phyloP scores from a whole-genome alignment of 2,329 filamentous ascomycete genomes.

The Didymella segeticola region DNA sequence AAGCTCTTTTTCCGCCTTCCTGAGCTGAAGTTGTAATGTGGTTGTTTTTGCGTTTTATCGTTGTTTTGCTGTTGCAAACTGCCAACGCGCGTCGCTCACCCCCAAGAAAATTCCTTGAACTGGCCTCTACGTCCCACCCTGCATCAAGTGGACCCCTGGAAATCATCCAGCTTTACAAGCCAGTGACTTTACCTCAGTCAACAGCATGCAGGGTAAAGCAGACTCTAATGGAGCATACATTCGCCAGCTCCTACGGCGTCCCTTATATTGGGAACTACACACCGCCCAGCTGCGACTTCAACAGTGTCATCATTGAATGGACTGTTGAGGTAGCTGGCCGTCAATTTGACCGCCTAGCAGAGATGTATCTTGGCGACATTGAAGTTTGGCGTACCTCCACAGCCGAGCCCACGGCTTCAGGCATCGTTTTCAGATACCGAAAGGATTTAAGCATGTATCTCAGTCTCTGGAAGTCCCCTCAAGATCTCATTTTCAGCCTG shows the following conservation, averaged over 20 bases:
- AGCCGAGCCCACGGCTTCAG: not conserved
- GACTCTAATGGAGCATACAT: slow-evolving; percentile 2
- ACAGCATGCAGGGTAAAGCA: not conserved
- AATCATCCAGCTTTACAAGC: slow-evolving; percentile 8
- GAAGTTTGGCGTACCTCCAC: not conserved
- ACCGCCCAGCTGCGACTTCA: not conserved
- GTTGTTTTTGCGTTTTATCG: not conserved
- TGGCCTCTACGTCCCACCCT: not conserved
- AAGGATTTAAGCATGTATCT: not conserved
- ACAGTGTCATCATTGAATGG: not conserved
- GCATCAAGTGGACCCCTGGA: slow-evolving; percentile 1
- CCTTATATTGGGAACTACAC: not conserved
- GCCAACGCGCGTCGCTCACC: not conserved
- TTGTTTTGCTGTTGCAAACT: slow-evolving; percentile 1
- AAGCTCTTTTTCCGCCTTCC: not conserved
- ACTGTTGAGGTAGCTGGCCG: not conserved
- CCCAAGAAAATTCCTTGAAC: not conserved
- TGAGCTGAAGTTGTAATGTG: not conserved
- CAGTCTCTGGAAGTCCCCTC: not conserved
- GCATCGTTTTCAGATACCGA: not conserved
- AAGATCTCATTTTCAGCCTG: not conserved
- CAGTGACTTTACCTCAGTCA: not conserved
- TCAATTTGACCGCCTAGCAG: not conserved
- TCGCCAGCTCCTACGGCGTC: slow-evolving; percentile 8
- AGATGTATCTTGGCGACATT: not conserved